Conservation (phyloP, 139 green algal genomes). For the Chlorokybus atmophyticus region DNA sequence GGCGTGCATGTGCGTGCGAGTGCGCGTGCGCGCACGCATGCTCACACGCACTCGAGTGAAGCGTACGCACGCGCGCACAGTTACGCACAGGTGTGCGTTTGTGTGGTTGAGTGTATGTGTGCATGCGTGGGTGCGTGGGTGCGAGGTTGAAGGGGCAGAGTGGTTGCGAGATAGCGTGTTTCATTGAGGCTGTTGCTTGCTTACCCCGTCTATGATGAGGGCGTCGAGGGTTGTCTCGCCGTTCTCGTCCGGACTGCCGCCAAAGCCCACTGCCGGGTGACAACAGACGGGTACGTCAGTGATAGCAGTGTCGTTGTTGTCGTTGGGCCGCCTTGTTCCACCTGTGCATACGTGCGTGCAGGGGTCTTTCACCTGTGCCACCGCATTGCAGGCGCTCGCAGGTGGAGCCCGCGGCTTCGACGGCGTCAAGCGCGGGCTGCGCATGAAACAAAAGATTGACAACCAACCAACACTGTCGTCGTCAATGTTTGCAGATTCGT, state of each 20-base stretch:
- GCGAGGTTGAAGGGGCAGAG: too few relatives aligned
- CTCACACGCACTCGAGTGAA: too few relatives aligned
- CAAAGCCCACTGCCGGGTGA: slow-evolving; percentile 44
- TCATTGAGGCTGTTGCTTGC: background rate
- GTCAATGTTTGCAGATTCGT: background rate
- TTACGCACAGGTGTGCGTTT: too few relatives aligned
- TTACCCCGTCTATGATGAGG: slow-evolving; percentile 53
- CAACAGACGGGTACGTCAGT: background rate
- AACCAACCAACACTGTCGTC: too few relatives aligned
- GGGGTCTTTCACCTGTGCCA: slow-evolving; percentile 24
- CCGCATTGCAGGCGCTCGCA: slow-evolving; percentile 53
- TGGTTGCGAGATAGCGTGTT: slow-evolving; percentile 6
- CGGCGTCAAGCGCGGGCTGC: slow-evolving; percentile 4
- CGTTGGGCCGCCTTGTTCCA: background rate
- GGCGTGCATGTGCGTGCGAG: too few relatives aligned
- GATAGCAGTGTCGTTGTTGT: background rate
- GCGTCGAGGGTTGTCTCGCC: slow-evolving; percentile 57
- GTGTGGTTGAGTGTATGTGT: too few relatives aligned
- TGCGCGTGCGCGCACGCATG: too few relatives aligned
- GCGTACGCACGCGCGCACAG: too few relatives aligned
- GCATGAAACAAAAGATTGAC: too few relatives aligned
- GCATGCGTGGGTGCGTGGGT: too few relatives aligned
- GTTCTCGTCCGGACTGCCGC: slow-evolving; percentile 46
- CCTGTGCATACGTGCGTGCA: background rate
- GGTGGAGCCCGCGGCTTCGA: background rate